Conservation (phyloP, 306 rosid genomes). For the Cucurbita maxima region DNA sequence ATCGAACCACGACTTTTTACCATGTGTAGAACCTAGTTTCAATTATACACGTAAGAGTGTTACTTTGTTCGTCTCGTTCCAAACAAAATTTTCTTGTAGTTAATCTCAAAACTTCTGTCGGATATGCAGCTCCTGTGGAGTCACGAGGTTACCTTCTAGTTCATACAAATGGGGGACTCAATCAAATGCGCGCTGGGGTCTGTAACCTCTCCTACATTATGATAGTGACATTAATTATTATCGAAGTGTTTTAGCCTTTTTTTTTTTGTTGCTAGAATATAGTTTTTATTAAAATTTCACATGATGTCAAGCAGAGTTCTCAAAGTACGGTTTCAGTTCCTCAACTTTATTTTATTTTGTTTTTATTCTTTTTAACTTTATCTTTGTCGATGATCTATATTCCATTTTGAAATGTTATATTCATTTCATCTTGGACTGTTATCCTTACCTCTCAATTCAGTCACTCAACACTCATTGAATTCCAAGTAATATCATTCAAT, state of each 20-base stretch:
- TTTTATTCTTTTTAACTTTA: background rate
- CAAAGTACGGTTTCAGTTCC: background rate
- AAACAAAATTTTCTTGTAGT: slow-evolving; percentile 4
- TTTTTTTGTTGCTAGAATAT: background rate
- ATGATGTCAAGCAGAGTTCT: background rate
- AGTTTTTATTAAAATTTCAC: background rate
- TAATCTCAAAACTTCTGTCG: slow-evolving; percentile 4
- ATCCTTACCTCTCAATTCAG: background rate
- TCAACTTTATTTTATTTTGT: background rate
- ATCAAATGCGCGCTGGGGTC: slow-evolving; percentile 99
- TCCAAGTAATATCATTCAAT: background rate
- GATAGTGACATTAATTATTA: background rate
- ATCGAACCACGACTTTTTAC: slow-evolving; percentile 48
- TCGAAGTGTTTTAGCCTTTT: background rate
- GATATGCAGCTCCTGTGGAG: slow-evolving; percentile 43
- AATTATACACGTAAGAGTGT: slow-evolving; percentile 50
- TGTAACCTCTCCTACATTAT: slow-evolving; percentile 15
- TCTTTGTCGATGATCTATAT: background rate
- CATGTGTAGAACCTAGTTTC: slow-evolving; percentile 51
- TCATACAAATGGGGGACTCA: slow-evolving; percentile 92
- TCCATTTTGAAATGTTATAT: background rate
- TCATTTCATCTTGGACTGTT: background rate
- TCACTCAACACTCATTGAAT: background rate
- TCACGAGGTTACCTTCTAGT: slow-evolving; percentile 75
- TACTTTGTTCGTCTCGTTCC: background rate